These are phyloP conservation scores for Gracilaria gracilis DNA, from an alignment of 23 red algal genomes.

Conservation along the genomic window DNA sequence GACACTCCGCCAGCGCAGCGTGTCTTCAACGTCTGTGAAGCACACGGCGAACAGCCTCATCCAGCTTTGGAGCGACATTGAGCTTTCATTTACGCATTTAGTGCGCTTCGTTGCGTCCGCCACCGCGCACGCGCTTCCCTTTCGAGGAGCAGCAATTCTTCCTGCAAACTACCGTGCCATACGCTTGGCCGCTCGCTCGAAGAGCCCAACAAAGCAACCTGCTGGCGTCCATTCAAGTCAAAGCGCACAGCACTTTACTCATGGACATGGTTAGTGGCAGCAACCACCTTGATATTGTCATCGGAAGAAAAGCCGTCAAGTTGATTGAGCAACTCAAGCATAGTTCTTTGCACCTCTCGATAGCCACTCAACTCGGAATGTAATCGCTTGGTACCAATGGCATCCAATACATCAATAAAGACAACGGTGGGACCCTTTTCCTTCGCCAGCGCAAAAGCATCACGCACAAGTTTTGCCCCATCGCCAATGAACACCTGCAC, in stretches of 20 bases:
- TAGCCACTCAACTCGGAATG: conserved; percentile 97
- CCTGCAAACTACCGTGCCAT: neutral
- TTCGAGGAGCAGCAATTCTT: neutral
- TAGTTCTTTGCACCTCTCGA: conserved; percentile 97
- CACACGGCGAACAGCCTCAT: neutral
- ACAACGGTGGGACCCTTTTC: conserved; percentile 99
- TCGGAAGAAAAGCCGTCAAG: conserved; percentile 95
- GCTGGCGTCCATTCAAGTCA: neutral
- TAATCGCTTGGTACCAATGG: conserved; percentile 99
- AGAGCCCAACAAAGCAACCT: neutral
- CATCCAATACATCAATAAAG: conserved; percentile 99
- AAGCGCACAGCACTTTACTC: conserved; percentile 81
- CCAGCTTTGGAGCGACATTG: neutral
- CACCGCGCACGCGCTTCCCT: neutral
- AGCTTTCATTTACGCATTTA: neutral
- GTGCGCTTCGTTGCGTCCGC: neutral
- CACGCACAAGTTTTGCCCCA: conserved; percentile 97
- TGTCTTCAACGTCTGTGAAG: neutral
- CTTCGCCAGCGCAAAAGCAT: conserved; percentile 98
- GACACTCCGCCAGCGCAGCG: too few species aligned
- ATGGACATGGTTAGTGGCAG: conserved; percentile 95
- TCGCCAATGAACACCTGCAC: conserved; percentile 99
- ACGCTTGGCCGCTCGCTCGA: neutral
- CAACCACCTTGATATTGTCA: conserved; percentile 93
- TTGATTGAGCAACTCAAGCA: conserved; percentile 99